Evolutionary conservation across 345 rosid species (phyloP).

Genomic region (Ceriops decandra): DNA sequence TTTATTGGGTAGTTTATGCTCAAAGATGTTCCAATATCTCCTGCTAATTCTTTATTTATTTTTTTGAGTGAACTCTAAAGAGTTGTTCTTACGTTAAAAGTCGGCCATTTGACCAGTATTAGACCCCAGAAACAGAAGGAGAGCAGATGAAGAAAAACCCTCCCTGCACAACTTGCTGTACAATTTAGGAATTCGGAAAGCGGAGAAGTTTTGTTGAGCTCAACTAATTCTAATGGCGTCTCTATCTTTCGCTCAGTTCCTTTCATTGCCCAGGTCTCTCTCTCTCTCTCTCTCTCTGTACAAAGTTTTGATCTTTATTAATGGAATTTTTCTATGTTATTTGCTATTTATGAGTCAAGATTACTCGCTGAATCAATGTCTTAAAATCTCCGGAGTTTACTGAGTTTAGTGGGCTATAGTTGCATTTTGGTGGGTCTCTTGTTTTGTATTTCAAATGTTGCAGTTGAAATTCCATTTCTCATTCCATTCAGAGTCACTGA

Average conservation of each 20-base stretch:
- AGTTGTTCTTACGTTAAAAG: too few relatives aligned
- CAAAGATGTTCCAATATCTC: too few relatives aligned
- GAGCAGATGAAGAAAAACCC: neutral
- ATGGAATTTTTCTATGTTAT: constrained; percentile 1
- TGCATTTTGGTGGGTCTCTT: neutral
- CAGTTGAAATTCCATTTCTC: too few relatives aligned
- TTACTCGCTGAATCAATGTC: neutral
- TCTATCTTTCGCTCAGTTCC: constrained; percentile 56
- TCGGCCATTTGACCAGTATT: neutral
- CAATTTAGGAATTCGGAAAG: neutral
- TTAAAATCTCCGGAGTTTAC: neutral
- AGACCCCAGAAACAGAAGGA: neutral
- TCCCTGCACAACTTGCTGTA: too few relatives aligned
- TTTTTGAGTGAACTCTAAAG: too few relatives aligned
- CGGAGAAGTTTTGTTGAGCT: neutral
- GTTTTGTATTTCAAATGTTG: too few relatives aligned
- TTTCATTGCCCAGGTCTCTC: constrained; percentile 56
- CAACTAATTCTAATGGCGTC: constrained; percentile 47
- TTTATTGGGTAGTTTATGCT: too few relatives aligned
- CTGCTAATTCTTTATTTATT: too few relatives aligned
- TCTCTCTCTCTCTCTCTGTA: constrained; percentile 19
- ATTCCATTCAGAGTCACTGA: too few relatives aligned
- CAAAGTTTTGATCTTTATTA: neutral
- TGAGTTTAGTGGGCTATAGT: neutral
- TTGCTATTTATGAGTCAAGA: neutral